Conservation (phyloP, 1,284 basidiomycete genomes). For the Schizophyllum amplum region DNA sequence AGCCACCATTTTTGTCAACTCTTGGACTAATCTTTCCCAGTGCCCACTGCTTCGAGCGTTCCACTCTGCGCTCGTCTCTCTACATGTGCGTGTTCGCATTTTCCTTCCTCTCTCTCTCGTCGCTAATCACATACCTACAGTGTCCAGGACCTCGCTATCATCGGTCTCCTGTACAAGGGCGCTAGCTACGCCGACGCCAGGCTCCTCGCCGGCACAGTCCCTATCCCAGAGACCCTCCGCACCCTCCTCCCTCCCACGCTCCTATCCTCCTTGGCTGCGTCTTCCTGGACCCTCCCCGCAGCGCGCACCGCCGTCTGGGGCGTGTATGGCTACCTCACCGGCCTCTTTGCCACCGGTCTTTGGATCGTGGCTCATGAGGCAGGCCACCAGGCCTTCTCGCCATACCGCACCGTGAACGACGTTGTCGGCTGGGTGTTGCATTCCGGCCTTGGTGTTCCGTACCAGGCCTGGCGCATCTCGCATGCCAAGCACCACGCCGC, state of each 20-base stretch:
- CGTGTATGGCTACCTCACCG: slow-evolving; percentile 73
- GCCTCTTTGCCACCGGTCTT: slow-evolving; percentile 86
- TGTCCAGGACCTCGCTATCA: slow-evolving; percentile 68
- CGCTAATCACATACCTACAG: slow-evolving; percentile 29
- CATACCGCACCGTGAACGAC: slow-evolving; percentile 78
- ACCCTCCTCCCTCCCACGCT: slow-evolving; percentile 29
- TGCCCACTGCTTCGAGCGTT: slow-evolving; percentile 89
- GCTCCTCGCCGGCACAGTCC: neutral
- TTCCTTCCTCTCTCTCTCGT: slow-evolving; percentile 4
- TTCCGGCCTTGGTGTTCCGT: slow-evolving; percentile 77
- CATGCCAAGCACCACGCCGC: slow-evolving; percentile 83
- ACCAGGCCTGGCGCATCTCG: slow-evolving; percentile 85
- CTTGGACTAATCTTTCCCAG: slow-evolving; percentile 31
- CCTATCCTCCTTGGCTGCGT: neutral
- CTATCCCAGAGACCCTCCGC: neutral
- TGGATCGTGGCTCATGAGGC: slow-evolving; percentile 83
- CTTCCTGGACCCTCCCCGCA: slow-evolving; percentile 46
- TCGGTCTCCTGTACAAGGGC: slow-evolving; percentile 64
- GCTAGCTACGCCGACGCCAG: slow-evolving; percentile 59
- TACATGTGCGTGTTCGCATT: slow-evolving; percentile 57
- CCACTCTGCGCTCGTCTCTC: slow-evolving; percentile 70
- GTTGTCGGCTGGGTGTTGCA: slow-evolving; percentile 78
- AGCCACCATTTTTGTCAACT: neutral
- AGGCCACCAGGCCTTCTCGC: slow-evolving; percentile 61
- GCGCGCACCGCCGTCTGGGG: slow-evolving; percentile 73